These are phyloP conservation scores for Isatis tinctoria DNA, from an alignment of 345 rosid genomes.

Conservation along the genomic window DNA sequence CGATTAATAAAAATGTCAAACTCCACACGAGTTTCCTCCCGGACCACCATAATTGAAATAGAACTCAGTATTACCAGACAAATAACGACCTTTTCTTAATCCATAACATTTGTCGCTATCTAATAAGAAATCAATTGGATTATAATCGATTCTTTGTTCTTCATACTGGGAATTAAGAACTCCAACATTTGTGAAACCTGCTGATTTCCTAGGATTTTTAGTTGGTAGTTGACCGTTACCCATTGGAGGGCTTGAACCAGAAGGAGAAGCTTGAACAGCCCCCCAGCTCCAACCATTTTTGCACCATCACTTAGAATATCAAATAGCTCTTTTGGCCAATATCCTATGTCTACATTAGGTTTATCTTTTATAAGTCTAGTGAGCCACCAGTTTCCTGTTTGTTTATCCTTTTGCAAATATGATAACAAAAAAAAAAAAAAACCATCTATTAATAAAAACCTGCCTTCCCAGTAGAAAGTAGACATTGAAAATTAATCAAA, in stretches of 20 bases:
- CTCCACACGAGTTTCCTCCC: neutral
- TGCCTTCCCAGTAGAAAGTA: neutral
- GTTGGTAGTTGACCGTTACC: neutral
- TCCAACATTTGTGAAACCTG: neutral
- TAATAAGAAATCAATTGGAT: neutral
- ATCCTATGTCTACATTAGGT: neutral
- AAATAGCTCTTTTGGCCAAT: neutral
- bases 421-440: too few relatives aligned
- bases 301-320: neutral
- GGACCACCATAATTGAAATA: neutral
- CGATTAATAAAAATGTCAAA: neutral
- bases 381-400: neutral
- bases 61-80: neutral
- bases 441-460: too few relatives aligned
- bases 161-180: neutral
- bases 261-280: neutral
- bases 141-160: neutral
- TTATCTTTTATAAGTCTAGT: neutral
- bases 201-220: neutral
- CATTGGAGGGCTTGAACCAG: neutral
- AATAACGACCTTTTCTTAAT: neutral
- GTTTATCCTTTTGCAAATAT: neutral
- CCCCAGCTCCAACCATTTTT: neutral
- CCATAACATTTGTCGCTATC: neutral
- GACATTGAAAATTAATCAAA: too few relatives aligned